Evolutionary conservation across 1,139 yeast genomes (phyloP), one percentile per base, ranked within the genome.

Genomic region (Sugiyamaella paludigena): DNA sequence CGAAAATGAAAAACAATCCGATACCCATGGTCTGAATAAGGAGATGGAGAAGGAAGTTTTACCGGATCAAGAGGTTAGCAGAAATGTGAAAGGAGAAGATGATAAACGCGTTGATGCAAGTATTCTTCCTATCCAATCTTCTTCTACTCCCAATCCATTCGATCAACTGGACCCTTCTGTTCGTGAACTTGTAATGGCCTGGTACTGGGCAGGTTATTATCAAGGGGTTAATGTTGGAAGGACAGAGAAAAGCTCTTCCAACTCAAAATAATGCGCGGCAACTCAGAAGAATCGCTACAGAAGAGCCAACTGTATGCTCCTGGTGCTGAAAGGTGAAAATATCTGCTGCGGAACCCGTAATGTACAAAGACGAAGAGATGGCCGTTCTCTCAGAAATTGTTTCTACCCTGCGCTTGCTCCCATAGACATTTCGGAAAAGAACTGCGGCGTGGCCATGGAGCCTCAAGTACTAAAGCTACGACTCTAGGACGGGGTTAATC

Each of bases 131-230:
- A n/a, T n/a, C n/a, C 13, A 13, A 8, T 3, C 36, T 13, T 10
- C 16, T 34, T 26, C 40, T n/a, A 13, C 28, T 26, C 41, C 52
- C 5, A 50, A 43, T 28, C 51, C 56, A 2, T 45, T 56, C 16
- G 52, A 50, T 33, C 53, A 49, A 19, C 45, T 61, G 26, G 63
- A 59, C 28, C 61, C 62, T 2, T 54, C 54, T 11, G 50, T 58
- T 9, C 55, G 59, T 28, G 55, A 58, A 13, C 52, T 63, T 10
- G 60, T 61, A 6, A 59, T 63, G 63, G 58, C 66, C 2, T 62
- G 66, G 67, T 63, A 63, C 45, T 63, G 67, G 67, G 66, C 66
- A 1, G 66, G 67, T 8, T 63, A 63, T 33, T 63, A 63, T 43
- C 65, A 63, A 36, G 67, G 66, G 0, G 45, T 58, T 10, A 51